Percentiles rank a stretch among this genome's conserved stretches.
phyloP scores from a whole-genome alignment of 257 asterid species.

The Hygrophila difformis region DNA sequence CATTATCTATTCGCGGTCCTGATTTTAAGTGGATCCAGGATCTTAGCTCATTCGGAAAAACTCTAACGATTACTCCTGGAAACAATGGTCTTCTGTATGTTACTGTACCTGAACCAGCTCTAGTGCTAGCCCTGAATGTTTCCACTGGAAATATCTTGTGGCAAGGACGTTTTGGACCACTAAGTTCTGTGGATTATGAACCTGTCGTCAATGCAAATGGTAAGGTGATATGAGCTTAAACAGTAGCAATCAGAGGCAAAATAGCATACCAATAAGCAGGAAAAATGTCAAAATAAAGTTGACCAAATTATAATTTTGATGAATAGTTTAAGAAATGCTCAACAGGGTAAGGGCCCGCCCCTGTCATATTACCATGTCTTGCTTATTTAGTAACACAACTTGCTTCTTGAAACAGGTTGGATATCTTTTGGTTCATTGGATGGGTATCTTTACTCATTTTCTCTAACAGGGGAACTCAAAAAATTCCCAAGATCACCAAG shows the following conservation, averaged over 20 bases:
- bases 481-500: constrained; percentile 43
- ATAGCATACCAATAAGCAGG: not conserved
- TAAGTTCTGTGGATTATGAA: constrained; percentile 55
- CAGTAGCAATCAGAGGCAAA: not conserved
- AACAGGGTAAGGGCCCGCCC: not conserved
- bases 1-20: constrained; percentile 67
- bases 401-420: constrained; percentile 63
- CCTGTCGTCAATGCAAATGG: constrained; percentile 83
- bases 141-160: constrained; percentile 60
- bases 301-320: not conserved
- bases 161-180: constrained; percentile 64
- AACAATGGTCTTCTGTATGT: constrained; percentile 70
- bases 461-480: constrained; percentile 50
- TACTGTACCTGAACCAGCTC: constrained; percentile 34
- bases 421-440: constrained; percentile 85
- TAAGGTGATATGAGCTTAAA: constrained; percentile 15
- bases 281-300: not conserved
- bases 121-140: constrained; percentile 62
- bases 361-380: not conserved
- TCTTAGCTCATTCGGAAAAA: constrained; percentile 53
- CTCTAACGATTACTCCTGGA: constrained; percentile 47
- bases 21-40: constrained; percentile 85
- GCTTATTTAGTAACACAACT: constrained; percentile 5
- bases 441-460: constrained; percentile 80
- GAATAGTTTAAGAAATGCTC: not conserved